A percentile compares a stretch with the other conserved stretches of the same genome.
Conservation (phyloP, 768 basidiomycete species). For the Lentinula guzmanii region DNA sequence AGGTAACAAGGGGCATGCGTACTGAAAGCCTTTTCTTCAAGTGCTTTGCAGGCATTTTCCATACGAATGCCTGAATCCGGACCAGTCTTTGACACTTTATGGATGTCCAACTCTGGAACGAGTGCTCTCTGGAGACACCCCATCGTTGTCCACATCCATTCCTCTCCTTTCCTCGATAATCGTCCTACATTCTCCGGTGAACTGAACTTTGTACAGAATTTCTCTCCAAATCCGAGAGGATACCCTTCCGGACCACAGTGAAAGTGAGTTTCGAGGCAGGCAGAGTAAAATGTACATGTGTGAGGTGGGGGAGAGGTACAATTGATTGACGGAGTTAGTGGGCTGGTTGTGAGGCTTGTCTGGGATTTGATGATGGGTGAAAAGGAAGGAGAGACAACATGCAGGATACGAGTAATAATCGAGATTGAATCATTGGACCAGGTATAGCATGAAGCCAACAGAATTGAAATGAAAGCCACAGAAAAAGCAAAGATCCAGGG, state of each 20-base stretch:
- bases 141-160: slow-evolving; percentile 41
- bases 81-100: not conserved
- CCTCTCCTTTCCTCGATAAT: slow-evolving; percentile 27
- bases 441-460: not conserved
- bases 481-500: not conserved
- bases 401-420: not conserved
- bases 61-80: not conserved
- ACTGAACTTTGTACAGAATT: slow-evolving; percentile 34
- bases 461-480: not conserved
- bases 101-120: slow-evolving; percentile 21
- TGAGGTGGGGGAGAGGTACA: slow-evolving; percentile 24
- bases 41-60: slow-evolving; percentile 23
- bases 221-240: slow-evolving; percentile 34
- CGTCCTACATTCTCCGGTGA: slow-evolving; percentile 13
- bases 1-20: slow-evolving; percentile 37
- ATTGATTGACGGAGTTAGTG: not conserved
- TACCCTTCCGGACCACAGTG: slow-evolving; percentile 39
- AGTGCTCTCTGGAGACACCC: slow-evolving; percentile 37
- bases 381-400: not conserved
- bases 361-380: not conserved
- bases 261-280: slow-evolving; percentile 38
- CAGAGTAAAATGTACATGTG: slow-evolving; percentile 36
- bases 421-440: not conserved
- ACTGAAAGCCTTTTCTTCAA: slow-evolving; percentile 31
- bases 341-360: not conserved